phyloP scores from a whole-genome alignment of 805 yeast genomes.

The Limtongozyma cylindracea region DNA sequence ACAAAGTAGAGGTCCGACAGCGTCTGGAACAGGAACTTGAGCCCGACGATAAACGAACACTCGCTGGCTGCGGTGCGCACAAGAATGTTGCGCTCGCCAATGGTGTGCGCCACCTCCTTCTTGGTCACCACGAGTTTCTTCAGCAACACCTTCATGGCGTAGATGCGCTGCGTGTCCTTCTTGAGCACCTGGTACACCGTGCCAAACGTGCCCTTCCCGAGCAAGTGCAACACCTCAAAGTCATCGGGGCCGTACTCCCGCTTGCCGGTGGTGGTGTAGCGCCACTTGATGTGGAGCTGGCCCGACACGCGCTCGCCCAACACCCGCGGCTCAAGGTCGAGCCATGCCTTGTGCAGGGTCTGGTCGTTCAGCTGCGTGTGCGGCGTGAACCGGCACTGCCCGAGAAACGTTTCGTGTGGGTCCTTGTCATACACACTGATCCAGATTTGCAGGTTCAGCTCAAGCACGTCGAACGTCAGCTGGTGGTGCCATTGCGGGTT shows the following conservation, averaged over 20 bases:
- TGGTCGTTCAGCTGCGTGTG: constrained; percentile 13
- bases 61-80: constrained; percentile 80
- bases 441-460: constrained; percentile 61
- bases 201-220: constrained; percentile 96
- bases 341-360: constrained; percentile 39
- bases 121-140: constrained; percentile 90
- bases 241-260: constrained; percentile 85
- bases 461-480: constrained; percentile 79
- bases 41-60: constrained; percentile 84
- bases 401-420: constrained; percentile 62
- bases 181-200: constrained; percentile 92
- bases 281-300: constrained; percentile 49
- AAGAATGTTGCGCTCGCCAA: constrained; percentile 86
- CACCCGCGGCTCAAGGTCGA: constrained; percentile 43
- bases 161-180: constrained; percentile 69
- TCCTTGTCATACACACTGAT: constrained; percentile 79
- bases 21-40: constrained; percentile 91
- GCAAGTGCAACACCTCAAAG: constrained; percentile 69
- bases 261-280: constrained; percentile 33
- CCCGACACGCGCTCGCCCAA: constrained; percentile 61
- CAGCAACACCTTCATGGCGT: constrained; percentile 92
- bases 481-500: constrained; percentile 85
- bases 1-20: constrained; percentile 80
- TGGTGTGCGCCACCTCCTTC: constrained; percentile 94
- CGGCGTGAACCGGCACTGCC: constrained; percentile 59